phyloP scores from a whole-genome alignment of 345 rosid genomes.

The Eucalyptus tenuipes region DNA sequence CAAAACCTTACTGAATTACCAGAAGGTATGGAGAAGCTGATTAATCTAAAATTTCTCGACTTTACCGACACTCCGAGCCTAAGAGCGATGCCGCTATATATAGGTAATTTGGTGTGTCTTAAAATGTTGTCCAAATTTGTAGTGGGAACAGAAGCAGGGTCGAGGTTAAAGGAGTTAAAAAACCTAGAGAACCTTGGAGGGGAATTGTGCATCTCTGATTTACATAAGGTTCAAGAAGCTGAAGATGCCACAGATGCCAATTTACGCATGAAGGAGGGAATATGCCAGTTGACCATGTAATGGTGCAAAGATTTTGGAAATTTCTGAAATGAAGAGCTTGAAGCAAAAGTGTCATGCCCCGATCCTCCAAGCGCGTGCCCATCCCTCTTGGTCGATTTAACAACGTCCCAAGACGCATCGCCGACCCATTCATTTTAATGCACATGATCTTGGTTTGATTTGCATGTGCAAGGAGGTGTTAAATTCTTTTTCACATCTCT shows the following conservation, averaged over 20 bases:
- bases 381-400: too few relatives aligned
- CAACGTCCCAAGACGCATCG: too few relatives aligned
- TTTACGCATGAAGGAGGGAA: not conserved
- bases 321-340: not conserved
- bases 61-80: not conserved
- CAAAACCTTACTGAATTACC: not conserved
- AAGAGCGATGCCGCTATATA: not conserved
- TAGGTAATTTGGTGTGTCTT: not conserved
- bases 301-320: not conserved
- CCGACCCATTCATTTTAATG: too few relatives aligned
- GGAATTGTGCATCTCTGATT: not conserved
- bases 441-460: not conserved
- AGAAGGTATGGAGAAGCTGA: not conserved
- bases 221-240: not conserved
- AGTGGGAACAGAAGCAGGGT: not conserved
- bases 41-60: not conserved
- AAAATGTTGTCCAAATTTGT: not conserved
- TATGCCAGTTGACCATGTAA: not conserved
- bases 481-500: not conserved
- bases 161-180: not conserved
- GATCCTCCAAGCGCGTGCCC: too few relatives aligned
- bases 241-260: not conserved
- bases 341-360: not conserved
- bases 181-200: fast-evolving
- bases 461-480: not conserved